Evolutionary conservation across 768 basidiomycete genomes (phyloP), one percentile per base, ranked within the genome.

Genomic region (Suillus bovinus): DNA sequence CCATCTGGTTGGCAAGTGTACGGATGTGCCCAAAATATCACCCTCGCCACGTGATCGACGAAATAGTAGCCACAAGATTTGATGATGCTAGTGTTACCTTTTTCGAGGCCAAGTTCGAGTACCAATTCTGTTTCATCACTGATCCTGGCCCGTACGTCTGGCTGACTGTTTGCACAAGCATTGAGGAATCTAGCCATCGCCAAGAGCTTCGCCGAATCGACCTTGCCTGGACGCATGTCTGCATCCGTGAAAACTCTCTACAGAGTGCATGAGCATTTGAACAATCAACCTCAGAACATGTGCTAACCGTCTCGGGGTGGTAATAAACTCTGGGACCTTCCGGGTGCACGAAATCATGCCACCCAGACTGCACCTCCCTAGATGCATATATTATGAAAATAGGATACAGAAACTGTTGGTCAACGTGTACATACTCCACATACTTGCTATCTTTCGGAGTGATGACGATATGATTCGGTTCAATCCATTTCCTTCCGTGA

Each of bases 321-420:
- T 64, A 70, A 57, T 72, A 74, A 54, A 68, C 68, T 27, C 64
- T 66, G 34, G 64, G 62, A 13, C 72, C 72, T 54, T 72, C 72
- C n/a, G 65, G 69, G 44, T 74, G 70, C 5, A 74, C 69, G 38
- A 73, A 73, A 4, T 76, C 64, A 5, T 58, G 69, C 84, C 85
- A 86, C 1, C 73, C 78, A 11, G 4, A 2, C 9, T 38, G 34
- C 17, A 60, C 34, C 31, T 31, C 20, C 54, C 53, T 60, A 17
- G 6, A 38, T 16, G 24, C 38, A 13, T 56, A 10, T 39, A 56
- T 38, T 38, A 38, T 39, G 38, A 55, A 55, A 9, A 13, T 27
- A 38, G 9, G 16, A 55, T 27, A 36, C 33, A 36, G 27, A 20
- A 24, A 22, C 17, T 17, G 24, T 39, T 4, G 27, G 17, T 41